Conservation (phyloP, 2,329 filamentous ascomycete genomes). For the Pestalotiopsis sp. region DNA sequence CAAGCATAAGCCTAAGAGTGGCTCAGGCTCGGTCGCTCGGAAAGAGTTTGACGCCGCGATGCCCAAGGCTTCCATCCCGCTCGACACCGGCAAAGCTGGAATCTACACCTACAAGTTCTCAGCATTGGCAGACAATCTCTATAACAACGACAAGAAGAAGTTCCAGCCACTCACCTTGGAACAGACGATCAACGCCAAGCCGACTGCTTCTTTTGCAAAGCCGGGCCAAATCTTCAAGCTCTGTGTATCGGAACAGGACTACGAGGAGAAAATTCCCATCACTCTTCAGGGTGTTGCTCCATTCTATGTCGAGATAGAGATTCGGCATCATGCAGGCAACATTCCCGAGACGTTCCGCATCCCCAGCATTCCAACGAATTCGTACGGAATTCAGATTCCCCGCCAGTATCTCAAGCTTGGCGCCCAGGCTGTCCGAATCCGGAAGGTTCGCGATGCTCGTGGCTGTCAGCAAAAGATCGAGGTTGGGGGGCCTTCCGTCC, state of each 20-base stretch:
- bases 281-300: conserved; percentile 80
- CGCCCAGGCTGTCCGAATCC: conserved; percentile 86
- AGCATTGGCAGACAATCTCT: conserved; percentile 81
- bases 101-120: conserved; percentile 85
- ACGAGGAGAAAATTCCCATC: conserved; percentile 87
- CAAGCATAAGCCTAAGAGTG: conserved; percentile 68
- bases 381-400: conserved; percentile 81
- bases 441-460: conserved; percentile 83
- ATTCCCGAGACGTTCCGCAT: conserved; percentile 82
- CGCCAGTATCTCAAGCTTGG: conserved; percentile 83
- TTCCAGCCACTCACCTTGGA: conserved; percentile 70
- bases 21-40: conserved; percentile 64
- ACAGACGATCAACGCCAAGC: conserved; percentile 83
- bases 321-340: conserved; percentile 84
- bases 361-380: conserved; percentile 73
- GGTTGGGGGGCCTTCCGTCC: conserved; percentile 72
- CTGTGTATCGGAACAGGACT: conserved; percentile 80
- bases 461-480: conserved; percentile 84
- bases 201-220: conserved; percentile 78
- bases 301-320: conserved; percentile 88
- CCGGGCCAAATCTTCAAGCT: conserved; percentile 95
- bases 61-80: conserved; percentile 74
- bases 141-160: conserved; percentile 70
- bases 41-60: conserved; percentile 78
- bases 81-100: conserved; percentile 85